Conservation (phyloP, 768 basidiomycete species). For the Mycena alexandri region DNA sequence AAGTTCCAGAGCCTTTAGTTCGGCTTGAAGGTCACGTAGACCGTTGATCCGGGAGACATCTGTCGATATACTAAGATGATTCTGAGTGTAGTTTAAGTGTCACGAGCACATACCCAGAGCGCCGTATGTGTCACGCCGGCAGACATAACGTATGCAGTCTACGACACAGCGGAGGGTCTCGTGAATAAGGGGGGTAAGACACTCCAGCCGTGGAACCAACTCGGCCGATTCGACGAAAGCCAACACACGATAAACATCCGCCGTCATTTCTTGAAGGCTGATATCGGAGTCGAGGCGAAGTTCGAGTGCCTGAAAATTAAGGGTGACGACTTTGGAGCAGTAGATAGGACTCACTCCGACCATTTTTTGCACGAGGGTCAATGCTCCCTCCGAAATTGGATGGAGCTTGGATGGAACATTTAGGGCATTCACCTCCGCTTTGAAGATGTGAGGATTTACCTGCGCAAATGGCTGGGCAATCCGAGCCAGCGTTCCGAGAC, state of each 20-base stretch:
- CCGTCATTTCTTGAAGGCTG: background rate
- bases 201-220: background rate
- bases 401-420: background rate
- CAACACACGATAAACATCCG: background rate
- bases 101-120: background rate
- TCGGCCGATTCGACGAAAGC: background rate
- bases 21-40: background rate
- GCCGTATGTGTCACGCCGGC: background rate
- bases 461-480: background rate
- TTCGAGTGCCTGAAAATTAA: background rate
- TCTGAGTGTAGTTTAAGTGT: no score
- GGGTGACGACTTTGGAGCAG: no score
- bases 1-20: background rate
- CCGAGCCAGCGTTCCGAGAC: background rate
- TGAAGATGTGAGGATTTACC: background rate
- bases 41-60: background rate
- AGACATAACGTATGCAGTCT: background rate
- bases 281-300: background rate
- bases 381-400: background rate
- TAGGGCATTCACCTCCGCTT: background rate
- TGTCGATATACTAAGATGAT: background rate
- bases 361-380: background rate
- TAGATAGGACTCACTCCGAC: no score
- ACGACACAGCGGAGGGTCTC: conserved; percentile 2
- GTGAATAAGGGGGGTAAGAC: background rate